phyloP scores from a whole-genome alignment of 208 protist genomes.

The Trypanosoma avium region DNA sequence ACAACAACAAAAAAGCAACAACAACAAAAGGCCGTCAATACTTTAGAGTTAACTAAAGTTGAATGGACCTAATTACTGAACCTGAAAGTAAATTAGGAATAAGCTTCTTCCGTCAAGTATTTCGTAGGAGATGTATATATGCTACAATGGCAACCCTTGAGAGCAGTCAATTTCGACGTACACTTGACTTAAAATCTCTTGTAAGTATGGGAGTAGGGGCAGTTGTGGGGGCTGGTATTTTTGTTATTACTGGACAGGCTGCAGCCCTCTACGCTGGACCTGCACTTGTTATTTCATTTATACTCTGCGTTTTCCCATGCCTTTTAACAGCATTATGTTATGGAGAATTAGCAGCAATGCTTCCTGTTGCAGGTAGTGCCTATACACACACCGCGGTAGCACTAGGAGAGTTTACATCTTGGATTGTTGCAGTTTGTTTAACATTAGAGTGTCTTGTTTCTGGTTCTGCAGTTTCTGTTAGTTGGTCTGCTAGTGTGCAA shows the following conservation, averaged over 20 bases:
- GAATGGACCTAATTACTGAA: slow-evolving; percentile 28
- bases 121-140: slow-evolving; percentile 26
- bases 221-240: slow-evolving; percentile 42
- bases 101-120: slow-evolving; percentile 18
- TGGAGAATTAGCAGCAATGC: slow-evolving; percentile 37
- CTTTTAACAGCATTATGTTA: slow-evolving; percentile 43
- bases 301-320: slow-evolving; percentile 35
- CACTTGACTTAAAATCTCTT: slow-evolving; percentile 26
- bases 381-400: slow-evolving; percentile 42
- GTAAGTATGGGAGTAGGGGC: slow-evolving; percentile 36
- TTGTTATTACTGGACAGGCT: slow-evolving; percentile 51
- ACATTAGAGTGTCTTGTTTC: slow-evolving; percentile 46
- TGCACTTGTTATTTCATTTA: slow-evolving; percentile 32
- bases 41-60: neutral
- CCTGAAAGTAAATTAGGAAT: slow-evolving; percentile 15
- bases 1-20: too few species aligned
- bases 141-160: slow-evolving; percentile 19
- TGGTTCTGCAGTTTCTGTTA: slow-evolving; percentile 35
- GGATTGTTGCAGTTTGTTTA: slow-evolving; percentile 40
- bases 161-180: slow-evolving; percentile 27
- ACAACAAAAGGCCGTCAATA: too few species aligned
- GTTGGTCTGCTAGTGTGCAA: slow-evolving; percentile 24
- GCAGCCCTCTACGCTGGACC: slow-evolving; percentile 39
- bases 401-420: slow-evolving; percentile 38
- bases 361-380: slow-evolving; percentile 38